Percentiles rank a stretch among this genome's conserved stretches.
Evolutionary conservation across 306 rosid species (phyloP).

Genomic region (Hippophae gyantsensis): DNA sequence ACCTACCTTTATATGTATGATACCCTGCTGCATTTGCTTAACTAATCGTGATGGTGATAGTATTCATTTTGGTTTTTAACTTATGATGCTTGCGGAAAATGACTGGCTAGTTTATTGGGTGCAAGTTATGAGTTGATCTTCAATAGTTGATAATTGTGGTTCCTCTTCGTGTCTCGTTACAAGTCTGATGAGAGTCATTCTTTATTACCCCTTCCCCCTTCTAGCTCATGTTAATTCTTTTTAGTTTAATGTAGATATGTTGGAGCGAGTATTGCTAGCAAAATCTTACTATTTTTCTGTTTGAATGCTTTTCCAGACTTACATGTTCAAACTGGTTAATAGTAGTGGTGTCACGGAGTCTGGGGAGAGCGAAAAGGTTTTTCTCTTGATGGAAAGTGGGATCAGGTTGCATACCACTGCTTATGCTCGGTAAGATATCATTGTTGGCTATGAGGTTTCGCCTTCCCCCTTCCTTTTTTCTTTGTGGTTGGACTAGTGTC

Average conservation of each 20-base stretch:
- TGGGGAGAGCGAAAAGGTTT: constrained; percentile 91
- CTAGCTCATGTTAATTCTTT: not conserved
- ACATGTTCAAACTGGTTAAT: constrained; percentile 83
- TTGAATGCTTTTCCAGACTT: constrained; percentile 47
- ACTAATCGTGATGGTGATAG: no score
- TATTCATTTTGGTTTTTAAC: no score
- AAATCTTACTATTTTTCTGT: not conserved
- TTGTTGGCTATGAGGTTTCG: no score
- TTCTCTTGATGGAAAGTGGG: constrained; percentile 88
- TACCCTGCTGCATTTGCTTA: no score
- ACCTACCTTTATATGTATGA: no score
- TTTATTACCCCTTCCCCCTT: not conserved
- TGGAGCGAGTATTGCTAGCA: not conserved
- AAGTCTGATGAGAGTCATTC: not conserved
- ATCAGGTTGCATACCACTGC: constrained; percentile 81
- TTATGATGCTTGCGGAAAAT: no score
- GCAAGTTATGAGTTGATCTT: no score
- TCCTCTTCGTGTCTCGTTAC: no score
- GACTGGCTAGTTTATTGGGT: no score
- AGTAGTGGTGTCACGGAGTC: constrained; percentile 93
- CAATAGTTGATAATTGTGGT: no score
- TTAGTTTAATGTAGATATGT: not conserved
- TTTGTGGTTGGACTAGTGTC: no score
- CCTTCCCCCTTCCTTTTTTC: no score
- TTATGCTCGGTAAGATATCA: constrained; percentile 53